Evolutionary conservation across 495 filamentous ascomycete species (phyloP).

Genomic region (Aspergillus coremiiformis): DNA sequence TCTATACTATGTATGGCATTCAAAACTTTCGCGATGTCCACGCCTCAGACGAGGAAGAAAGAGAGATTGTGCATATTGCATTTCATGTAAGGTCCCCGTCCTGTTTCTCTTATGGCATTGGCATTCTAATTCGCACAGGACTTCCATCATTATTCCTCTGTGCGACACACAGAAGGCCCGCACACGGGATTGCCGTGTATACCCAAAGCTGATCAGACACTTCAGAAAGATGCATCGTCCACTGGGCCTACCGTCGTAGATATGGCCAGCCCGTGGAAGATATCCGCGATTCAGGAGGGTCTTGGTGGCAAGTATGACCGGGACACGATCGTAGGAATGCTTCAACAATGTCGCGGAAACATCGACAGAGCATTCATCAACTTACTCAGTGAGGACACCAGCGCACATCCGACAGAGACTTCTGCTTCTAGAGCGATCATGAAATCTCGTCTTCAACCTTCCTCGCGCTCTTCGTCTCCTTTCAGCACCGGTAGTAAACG

Average conservation of each 20-base stretch:
- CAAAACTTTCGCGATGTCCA: constrained; percentile 41
- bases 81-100: constrained; percentile 54
- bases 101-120: constrained; percentile 1
- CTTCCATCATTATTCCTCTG: constrained; percentile 72
- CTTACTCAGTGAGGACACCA: constrained; percentile 46
- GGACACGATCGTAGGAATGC: constrained; percentile 46
- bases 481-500: constrained; percentile 43
- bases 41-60: constrained; percentile 34
- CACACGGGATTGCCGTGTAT: constrained; percentile 50
- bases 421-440: constrained; percentile 21
- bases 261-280: constrained; percentile 50
- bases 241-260: constrained; percentile 11
- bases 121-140: constrained; percentile 7
- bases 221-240: constrained; percentile 9
- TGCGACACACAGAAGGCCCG: constrained; percentile 54
- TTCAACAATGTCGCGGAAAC: constrained; percentile 54
- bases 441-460: constrained; percentile 33
- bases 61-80: constrained; percentile 54
- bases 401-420: constrained; percentile 20
- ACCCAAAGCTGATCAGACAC: constrained; percentile 15
- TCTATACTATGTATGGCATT: constrained; percentile 48
- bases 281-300: constrained; percentile 49
- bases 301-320: constrained; percentile 50
- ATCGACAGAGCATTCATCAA: constrained; percentile 52
- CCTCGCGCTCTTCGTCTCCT: constrained; percentile 37